phyloP scores from a whole-genome alignment of 352 stramenopile species.

The Phytophthora fragariae region DNA sequence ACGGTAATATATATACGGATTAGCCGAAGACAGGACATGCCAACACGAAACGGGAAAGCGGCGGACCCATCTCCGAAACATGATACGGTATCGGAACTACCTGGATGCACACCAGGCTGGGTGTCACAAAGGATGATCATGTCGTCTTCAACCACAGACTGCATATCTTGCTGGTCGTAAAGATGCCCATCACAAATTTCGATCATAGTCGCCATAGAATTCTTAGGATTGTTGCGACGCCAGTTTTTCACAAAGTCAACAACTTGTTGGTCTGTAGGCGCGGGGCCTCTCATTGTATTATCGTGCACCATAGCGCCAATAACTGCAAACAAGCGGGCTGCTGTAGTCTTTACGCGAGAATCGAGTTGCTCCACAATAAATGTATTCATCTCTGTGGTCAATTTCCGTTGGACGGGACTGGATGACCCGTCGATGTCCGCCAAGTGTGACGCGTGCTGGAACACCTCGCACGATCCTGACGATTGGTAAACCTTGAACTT shows the following conservation, averaged over 20 bases:
- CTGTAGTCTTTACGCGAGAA: no score
- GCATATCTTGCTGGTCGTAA: background rate
- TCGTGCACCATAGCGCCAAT: no score
- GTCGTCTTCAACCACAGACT: background rate
- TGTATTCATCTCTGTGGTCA: no score
- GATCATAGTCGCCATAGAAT: constrained; percentile 12
- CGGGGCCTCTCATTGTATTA: no score
- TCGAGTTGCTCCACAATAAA: no score
- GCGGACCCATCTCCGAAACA: background rate
- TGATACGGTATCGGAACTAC: background rate
- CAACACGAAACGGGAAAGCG: background rate
- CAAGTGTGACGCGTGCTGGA: no score
- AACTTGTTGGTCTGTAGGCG: background rate
- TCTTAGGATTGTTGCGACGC: constrained; percentile 1
- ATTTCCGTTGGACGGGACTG: no score
- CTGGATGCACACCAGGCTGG: background rate
- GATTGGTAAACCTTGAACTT: no score
- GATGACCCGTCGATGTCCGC: no score
- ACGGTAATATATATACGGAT: constrained; percentile 2
- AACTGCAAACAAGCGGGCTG: no score
- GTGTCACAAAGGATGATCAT: constrained; percentile 16
- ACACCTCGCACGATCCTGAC: no score
- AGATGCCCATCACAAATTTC: constrained; percentile 5
- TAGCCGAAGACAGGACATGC: constrained; percentile 1
- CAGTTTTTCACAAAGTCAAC: constrained; percentile 13